Percentiles rank a stretch among this genome's conserved stretches.
Evolutionary conservation across 192 early-diverging fungal genomes (phyloP).

Genomic region (Coemansia sp.): DNA sequence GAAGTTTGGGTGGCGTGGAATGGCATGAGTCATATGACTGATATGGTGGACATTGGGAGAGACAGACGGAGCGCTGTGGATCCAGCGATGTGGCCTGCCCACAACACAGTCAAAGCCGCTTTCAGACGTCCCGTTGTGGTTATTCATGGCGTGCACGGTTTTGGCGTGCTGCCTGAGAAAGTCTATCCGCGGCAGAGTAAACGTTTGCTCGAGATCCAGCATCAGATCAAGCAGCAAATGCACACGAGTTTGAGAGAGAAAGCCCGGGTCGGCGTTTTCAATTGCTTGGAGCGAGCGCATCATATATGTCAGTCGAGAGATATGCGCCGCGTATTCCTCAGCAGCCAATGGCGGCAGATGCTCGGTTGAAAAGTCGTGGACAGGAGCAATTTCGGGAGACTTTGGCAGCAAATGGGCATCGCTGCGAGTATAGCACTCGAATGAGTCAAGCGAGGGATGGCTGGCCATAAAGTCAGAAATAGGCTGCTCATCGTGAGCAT

Average conservation of each 20-base stretch:
- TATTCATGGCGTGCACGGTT: constrained; percentile 30
- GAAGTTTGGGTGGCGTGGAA: constrained; percentile 26
- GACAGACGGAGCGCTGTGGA: neutral
- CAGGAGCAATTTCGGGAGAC: constrained; percentile 3
- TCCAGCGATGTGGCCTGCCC: constrained; percentile 11
- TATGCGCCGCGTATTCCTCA: constrained; percentile 35
- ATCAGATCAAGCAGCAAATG: constrained; percentile 44
- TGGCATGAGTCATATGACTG: constrained; percentile 20
- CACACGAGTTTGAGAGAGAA: constrained; percentile 30
- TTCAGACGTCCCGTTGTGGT: neutral
- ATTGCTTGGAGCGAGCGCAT: constrained; percentile 36
- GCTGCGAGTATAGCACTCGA: constrained; percentile 25
- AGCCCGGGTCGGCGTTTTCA: constrained; percentile 33
- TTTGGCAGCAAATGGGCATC: constrained; percentile 26
- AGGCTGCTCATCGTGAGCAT: constrained; percentile 10
- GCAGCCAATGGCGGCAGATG: constrained; percentile 35
- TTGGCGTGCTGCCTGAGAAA: constrained; percentile 37
- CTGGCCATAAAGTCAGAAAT: constrained; percentile 37
- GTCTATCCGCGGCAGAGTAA: constrained; percentile 41
- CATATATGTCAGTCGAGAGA: constrained; percentile 35
- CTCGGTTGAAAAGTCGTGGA: constrained; percentile 34
- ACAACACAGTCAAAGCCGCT: constrained; percentile 21
- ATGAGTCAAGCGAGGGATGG: constrained; percentile 17
- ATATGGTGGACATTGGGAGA: constrained; percentile 14
- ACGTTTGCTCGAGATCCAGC: constrained; percentile 24